A percentile compares a stretch with the other conserved stretches of the same genome.
Conservation (phyloP, 139 green algal species). For the Micractinium conductrix region DNA sequence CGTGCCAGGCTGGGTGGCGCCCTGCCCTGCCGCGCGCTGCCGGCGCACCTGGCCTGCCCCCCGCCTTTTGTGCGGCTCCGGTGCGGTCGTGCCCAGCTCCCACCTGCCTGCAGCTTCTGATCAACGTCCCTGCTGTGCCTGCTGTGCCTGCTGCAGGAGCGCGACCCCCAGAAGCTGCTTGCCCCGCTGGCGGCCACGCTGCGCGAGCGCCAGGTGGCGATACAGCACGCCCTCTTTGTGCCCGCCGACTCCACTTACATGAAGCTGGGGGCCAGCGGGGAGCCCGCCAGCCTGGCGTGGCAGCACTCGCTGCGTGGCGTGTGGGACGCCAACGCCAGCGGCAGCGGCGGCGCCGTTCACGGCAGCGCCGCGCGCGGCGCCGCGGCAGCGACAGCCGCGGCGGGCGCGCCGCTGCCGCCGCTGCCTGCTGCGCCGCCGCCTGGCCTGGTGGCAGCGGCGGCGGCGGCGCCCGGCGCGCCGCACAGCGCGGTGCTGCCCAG, state of each 20-base stretch:
- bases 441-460: conserved; percentile 2
- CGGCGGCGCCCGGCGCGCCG: background rate
- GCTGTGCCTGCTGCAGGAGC: conserved; percentile 62
- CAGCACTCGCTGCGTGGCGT: conserved; percentile 60
- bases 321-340: conserved; percentile 43
- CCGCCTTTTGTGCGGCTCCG: no score
- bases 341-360: background rate
- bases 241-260: conserved; percentile 65
- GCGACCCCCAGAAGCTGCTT: conserved; percentile 84
- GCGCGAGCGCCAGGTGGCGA: conserved; percentile 27
- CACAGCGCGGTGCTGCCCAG: conserved; percentile 60
- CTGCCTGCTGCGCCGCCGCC: background rate
- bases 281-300: conserved; percentile 59
- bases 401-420: conserved; percentile 22
- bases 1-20: background rate
- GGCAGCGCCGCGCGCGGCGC: background rate
- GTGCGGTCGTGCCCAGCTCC: no score
- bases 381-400: background rate
- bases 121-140: no score
- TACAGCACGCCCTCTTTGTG: conserved; percentile 78
- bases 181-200: conserved; percentile 60
- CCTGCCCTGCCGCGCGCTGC: background rate
- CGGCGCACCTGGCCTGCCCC: no score
- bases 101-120: no score
- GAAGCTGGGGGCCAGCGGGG: conserved; percentile 29